Evolutionary conservation across 1,139 yeast genomes (phyloP).

Genomic region (Pneumocystis jirovecii): DNA sequence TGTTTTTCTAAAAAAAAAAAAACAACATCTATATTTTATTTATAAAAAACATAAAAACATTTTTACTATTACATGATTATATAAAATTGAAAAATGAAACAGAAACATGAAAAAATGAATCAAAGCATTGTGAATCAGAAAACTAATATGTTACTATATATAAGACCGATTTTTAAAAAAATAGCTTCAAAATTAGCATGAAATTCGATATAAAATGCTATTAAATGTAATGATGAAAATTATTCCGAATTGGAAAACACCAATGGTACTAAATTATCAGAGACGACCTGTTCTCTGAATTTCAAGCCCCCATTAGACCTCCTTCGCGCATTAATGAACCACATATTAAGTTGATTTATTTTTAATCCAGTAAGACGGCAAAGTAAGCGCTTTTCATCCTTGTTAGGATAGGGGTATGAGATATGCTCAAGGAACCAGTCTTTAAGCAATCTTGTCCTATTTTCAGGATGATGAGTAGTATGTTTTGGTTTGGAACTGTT

Average conservation of each 20-base stretch:
- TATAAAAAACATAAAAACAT: no score
- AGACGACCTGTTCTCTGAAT: conserved; percentile 17
- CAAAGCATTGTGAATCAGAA: not conserved
- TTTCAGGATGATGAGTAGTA: conserved; percentile 40
- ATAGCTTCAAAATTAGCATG: not conserved
- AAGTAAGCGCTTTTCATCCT: conserved; percentile 69
- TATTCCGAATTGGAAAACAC: not conserved
- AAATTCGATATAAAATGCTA: not conserved
- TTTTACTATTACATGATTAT: not conserved
- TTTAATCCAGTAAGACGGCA: conserved; percentile 75
- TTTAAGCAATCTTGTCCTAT: conserved; percentile 34
- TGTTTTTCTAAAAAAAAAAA: no score
- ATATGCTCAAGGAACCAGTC: conserved; percentile 75
- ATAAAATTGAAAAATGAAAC: not conserved
- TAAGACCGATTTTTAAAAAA: not conserved
- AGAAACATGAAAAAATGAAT: not conserved
- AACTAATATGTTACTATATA: not conserved
- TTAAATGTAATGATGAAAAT: not conserved
- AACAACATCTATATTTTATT: no score
- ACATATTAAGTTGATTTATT: conserved; percentile 80
- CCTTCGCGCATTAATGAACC: conserved; percentile 94
- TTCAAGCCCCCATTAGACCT: conserved; percentile 40
- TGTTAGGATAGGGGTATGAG: conserved; percentile 88
- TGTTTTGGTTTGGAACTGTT: not conserved
- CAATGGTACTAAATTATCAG: not conserved